These are phyloP conservation scores for Hura crepitans DNA, from an alignment of 441 rosid genomes.

Conservation along the genomic window DNA sequence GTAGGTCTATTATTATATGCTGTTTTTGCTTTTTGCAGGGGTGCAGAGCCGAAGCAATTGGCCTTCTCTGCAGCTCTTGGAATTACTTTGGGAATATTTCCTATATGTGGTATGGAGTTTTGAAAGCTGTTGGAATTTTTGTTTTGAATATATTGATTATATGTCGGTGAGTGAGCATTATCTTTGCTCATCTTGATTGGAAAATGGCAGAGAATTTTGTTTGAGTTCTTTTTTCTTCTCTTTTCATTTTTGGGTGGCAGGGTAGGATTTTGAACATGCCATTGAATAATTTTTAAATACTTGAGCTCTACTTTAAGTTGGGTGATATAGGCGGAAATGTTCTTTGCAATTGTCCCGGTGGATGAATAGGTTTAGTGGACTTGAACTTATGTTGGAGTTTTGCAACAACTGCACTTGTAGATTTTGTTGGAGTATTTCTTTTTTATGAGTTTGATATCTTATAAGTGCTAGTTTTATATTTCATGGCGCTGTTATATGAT, in stretches of 20 bases:
- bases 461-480: background rate
- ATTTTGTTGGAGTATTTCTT: background rate
- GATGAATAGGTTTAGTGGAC: conserved; percentile 1
- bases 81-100: conserved; percentile 71
- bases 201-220: background rate
- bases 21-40: conserved; percentile 39
- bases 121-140: background rate
- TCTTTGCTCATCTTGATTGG: background rate
- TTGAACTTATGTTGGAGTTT: background rate
- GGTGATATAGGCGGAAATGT: background rate
- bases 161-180: background rate
- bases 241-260: background rate
- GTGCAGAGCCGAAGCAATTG: conserved; percentile 82
- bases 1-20: conserved; percentile 2
- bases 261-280: background rate
- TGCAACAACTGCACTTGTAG: background rate
- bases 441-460: background rate
- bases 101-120: conserved; percentile 60
- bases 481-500: background rate
- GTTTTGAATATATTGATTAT: background rate
- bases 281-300: background rate
- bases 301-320: background rate
- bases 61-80: conserved; percentile 90
- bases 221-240: background rate
- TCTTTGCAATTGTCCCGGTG: background rate